Evolutionary conservation across 2,329 filamentous ascomycete species (phyloP).

Genomic region (Aspergillus carbonarius): DNA sequence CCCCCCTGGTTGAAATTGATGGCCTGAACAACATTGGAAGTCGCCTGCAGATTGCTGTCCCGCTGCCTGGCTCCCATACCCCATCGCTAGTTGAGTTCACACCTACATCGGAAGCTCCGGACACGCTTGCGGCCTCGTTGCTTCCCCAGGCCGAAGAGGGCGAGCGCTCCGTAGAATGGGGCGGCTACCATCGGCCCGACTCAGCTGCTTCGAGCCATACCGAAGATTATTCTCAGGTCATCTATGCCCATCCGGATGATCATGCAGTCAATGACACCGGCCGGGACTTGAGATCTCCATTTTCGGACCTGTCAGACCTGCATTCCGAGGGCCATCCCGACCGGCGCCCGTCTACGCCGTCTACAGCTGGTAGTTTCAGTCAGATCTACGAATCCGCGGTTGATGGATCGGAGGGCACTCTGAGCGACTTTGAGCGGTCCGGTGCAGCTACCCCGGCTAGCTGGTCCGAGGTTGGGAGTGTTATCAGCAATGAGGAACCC

Average conservation of each 20-base stretch:
- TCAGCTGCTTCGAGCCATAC: conserved; percentile 31
- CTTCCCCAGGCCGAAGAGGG: background rate
- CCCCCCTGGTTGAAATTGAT: conserved; percentile 13
- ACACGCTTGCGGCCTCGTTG: conserved; percentile 10
- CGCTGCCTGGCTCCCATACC: conserved; percentile 41
- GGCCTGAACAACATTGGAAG: conserved; percentile 16
- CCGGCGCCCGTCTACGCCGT: conserved; percentile 36
- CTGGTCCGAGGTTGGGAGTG: conserved; percentile 48
- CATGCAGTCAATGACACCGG: conserved; percentile 19
- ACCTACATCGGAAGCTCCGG: conserved; percentile 45
- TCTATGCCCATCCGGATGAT: conserved; percentile 34
- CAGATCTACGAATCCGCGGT: conserved; percentile 35
- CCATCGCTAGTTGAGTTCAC: conserved; percentile 47
- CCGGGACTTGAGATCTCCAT: conserved; percentile 21
- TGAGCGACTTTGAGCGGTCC: conserved; percentile 39
- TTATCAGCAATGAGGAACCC: conserved; percentile 42
- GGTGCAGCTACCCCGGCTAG: conserved; percentile 40
- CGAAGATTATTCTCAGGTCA: conserved; percentile 32
- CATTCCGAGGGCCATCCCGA: conserved; percentile 21
- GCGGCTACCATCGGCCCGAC: background rate
- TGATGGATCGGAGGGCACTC: conserved; percentile 37
- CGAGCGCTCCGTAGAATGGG: background rate
- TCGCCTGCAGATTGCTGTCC: conserved; percentile 28
- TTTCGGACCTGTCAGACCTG: conserved; percentile 21
- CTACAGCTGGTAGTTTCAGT: conserved; percentile 38